A percentile compares a stretch with the other conserved stretches of the same genome.
phyloP scores from a whole-genome alignment of 2,329 filamentous ascomycete genomes.

The Aspergillus pseudonomiae region DNA sequence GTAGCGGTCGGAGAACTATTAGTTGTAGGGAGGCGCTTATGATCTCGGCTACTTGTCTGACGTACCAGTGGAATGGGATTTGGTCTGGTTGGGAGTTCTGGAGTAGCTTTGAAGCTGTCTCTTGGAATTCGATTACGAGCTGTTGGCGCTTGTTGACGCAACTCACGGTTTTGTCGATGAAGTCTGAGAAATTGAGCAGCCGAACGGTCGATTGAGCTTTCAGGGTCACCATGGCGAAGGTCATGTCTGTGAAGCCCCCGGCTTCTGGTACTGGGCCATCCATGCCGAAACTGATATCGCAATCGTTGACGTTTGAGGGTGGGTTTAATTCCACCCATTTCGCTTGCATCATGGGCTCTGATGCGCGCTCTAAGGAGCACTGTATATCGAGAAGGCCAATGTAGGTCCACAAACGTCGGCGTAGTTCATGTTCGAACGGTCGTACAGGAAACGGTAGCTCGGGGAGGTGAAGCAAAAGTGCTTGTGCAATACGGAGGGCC shows the following conservation, averaged over 20 bases:
- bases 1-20: slow-evolving; percentile 30
- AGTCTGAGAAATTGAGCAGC: slow-evolving; percentile 29
- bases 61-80: slow-evolving; percentile 31
- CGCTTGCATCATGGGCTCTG: slow-evolving; percentile 39
- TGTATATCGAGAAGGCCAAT: slow-evolving; percentile 36
- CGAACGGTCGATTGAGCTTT: slow-evolving; percentile 28
- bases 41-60: slow-evolving; percentile 21
- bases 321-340: slow-evolving; percentile 31
- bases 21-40: slow-evolving; percentile 33
- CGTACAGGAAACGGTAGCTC: slow-evolving; percentile 32
- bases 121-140: slow-evolving; percentile 29
- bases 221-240: slow-evolving; percentile 26
- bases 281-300: slow-evolving; percentile 31
- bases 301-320: slow-evolving; percentile 34
- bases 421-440: slow-evolving; percentile 36
- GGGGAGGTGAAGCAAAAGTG: slow-evolving; percentile 32
- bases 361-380: slow-evolving; percentile 33
- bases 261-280: slow-evolving; percentile 19
- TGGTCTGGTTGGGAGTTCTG: slow-evolving; percentile 23
- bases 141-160: slow-evolving; percentile 29
- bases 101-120: slow-evolving; percentile 24
- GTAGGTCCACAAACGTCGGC: slow-evolving; percentile 33
- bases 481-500: slow-evolving; percentile 36
- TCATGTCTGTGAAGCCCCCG: slow-evolving; percentile 34
- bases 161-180: slow-evolving; percentile 26